Evolutionary conservation across 192 early-diverging fungal genomes (phyloP), one percentile per base, ranked within the genome.

Genomic region (Mortierella antarctica): DNA sequence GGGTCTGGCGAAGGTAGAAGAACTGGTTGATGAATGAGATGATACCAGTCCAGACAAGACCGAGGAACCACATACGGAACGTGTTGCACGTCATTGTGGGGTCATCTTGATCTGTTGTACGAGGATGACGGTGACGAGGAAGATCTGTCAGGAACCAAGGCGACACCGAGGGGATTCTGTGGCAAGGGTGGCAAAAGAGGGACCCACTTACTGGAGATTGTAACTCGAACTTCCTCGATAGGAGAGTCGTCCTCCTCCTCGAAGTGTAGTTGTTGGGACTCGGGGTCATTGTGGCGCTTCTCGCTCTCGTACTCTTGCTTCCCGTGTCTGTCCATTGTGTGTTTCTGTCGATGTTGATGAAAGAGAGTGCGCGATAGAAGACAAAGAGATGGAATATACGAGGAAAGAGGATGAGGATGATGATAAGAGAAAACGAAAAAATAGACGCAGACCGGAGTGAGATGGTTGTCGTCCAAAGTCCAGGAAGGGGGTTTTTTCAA

Each of bases 21-120:
- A 87, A 86, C 57, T 87, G 86, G 65, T 87, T 89, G 56, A 87
- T 77, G 40, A 84, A 85, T 41, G 72, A 65, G 39, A 88, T 67
- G 14, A 82, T 46, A 47, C 48, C 58, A 10, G 70, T 71, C 44
- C 86, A 83, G 12, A 85, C 14, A 42, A 85, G 42, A 73, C 83
- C 84, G 17, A 89, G 82, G 54, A 80, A 67, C 71, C 79, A 83
- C 82, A 85, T 85, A 21, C 86, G 83, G 74, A 89, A 89, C 4
- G 88, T 89, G 49, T 82, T 77, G 61, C 84, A 83, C 40, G 88
- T 85, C 12, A 74, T 46, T 5, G 53, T 77, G 5, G 88, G 77
- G 51, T 88, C 86, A 70, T 89, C 88, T 10, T 70, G 85, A 50
- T 83, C 84, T 73, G n/a, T 59, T 6, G 39, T 6, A 2, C 8